These are phyloP conservation scores for Didymella glomerata DNA, from an alignment of 2,329 filamentous ascomycete species.

Conservation along the genomic window DNA sequence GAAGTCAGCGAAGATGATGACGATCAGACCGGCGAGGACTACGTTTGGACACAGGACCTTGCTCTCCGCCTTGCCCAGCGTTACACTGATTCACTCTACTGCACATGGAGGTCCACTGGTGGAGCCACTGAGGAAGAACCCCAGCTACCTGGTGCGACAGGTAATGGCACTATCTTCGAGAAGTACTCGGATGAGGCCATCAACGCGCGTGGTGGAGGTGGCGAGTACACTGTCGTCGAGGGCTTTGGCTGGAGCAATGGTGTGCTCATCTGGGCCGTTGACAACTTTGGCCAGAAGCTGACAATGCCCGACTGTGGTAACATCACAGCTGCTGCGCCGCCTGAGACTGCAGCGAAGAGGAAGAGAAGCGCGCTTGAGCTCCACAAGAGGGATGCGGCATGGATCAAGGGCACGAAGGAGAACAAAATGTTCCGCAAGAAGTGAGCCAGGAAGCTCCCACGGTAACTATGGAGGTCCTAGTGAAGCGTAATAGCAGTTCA, in stretches of 20 bases:
- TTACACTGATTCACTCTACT: constrained; percentile 73
- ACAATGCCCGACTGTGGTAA: constrained; percentile 60
- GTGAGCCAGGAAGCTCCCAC: background rate
- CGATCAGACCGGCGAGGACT: constrained; percentile 51
- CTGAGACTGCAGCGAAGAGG: constrained; percentile 22
- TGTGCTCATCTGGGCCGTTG: constrained; percentile 71
- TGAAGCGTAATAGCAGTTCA: background rate
- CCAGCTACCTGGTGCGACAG: constrained; percentile 50
- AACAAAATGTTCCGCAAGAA: constrained; percentile 17
- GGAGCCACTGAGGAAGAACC: constrained; percentile 60
- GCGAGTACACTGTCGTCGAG: constrained; percentile 74
- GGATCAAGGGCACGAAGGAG: constrained; percentile 42
- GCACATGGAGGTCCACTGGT: constrained; percentile 74
- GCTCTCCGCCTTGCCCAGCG: constrained; percentile 69
- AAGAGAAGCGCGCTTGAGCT: constrained; percentile 47
- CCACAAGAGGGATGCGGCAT: constrained; percentile 39
- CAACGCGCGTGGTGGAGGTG: constrained; percentile 69
- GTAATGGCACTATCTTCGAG: constrained; percentile 73
- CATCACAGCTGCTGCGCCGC: constrained; percentile 40
- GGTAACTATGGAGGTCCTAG: too few relatives aligned
- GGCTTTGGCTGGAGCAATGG: constrained; percentile 77
- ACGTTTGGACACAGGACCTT: constrained; percentile 62
- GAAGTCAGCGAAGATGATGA: constrained; percentile 64
- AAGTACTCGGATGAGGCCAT: constrained; percentile 70
- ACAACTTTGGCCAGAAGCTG: constrained; percentile 66